These are phyloP conservation scores for Gracilariopsis chorda DNA, from an alignment of 23 red algal genomes.

Conservation along the genomic window DNA sequence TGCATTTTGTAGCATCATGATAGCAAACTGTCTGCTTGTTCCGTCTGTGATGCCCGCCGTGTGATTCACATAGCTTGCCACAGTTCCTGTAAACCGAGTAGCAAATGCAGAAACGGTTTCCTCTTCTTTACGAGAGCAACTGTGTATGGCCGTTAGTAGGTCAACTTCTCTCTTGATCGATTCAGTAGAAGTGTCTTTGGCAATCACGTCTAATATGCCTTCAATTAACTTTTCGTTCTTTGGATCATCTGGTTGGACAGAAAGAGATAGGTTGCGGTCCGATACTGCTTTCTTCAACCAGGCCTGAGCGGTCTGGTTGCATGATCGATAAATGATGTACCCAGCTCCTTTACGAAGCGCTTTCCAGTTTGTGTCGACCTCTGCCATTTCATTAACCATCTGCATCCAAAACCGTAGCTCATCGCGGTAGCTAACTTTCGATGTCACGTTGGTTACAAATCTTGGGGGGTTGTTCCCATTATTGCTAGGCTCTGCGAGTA, in stretches of 20 bases:
- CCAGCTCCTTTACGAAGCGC: neutral
- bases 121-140: neutral
- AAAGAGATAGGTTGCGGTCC: neutral
- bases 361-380: conserved; percentile 5
- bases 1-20: neutral
- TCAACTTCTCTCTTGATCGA: too few species aligned
- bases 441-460: conserved; percentile 1
- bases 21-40: neutral
- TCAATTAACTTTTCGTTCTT: neutral
- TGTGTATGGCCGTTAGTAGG: neutral
- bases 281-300: neutral
- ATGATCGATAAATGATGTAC: neutral
- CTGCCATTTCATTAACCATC: neutral
- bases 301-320: neutral
- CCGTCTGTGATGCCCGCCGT: neutral
- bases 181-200: neutral
- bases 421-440: neutral
- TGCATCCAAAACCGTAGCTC: neutral
- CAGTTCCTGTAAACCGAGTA: neutral
- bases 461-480: too few species aligned
- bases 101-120: neutral
- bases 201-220: neutral
- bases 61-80: neutral
- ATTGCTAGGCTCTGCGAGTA: neutral
- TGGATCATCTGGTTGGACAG: neutral